Evolutionary conservation across 805 yeast species (phyloP).

Genomic region (Yarrowia hollandica): DNA sequence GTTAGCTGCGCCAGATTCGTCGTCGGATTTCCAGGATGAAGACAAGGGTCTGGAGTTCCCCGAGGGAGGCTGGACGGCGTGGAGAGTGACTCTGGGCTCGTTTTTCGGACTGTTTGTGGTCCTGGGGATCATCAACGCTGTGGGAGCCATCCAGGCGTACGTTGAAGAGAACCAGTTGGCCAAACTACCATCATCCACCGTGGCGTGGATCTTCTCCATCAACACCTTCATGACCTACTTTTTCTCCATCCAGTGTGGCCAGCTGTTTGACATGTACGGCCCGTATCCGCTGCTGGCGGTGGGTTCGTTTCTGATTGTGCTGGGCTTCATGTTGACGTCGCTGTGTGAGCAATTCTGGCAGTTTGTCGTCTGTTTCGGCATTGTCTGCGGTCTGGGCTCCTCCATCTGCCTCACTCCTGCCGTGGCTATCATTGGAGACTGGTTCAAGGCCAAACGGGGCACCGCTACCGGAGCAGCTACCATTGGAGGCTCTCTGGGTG

Average conservation of each 20-base stretch:
- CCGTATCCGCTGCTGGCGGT: constrained; percentile 46
- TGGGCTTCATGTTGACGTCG: constrained; percentile 61
- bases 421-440: constrained; percentile 62
- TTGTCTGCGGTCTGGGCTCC: constrained; percentile 58
- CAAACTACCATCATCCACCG: constrained; percentile 47
- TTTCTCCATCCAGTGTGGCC: constrained; percentile 55
- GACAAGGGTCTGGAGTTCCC: constrained; percentile 41
- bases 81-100: constrained; percentile 57
- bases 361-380: constrained; percentile 59
- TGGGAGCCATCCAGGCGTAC: constrained; percentile 65
- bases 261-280: constrained; percentile 64
- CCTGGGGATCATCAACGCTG: constrained; percentile 58
- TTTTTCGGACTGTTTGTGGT: constrained; percentile 56
- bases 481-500: constrained; percentile 59
- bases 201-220: constrained; percentile 67
- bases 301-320: constrained; percentile 50
- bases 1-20: background rate
- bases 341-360: constrained; percentile 56
- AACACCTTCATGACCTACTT: constrained; percentile 52
- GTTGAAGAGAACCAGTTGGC: constrained; percentile 56
- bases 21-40: constrained; percentile 16
- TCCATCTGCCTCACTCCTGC: constrained; percentile 63
- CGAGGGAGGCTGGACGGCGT: constrained; percentile 61
- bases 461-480: constrained; percentile 54
- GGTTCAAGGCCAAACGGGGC: constrained; percentile 63